phyloP scores from a whole-genome alignment of 2,329 filamentous ascomycete genomes.

The Chaetomium globosum region DNA sequence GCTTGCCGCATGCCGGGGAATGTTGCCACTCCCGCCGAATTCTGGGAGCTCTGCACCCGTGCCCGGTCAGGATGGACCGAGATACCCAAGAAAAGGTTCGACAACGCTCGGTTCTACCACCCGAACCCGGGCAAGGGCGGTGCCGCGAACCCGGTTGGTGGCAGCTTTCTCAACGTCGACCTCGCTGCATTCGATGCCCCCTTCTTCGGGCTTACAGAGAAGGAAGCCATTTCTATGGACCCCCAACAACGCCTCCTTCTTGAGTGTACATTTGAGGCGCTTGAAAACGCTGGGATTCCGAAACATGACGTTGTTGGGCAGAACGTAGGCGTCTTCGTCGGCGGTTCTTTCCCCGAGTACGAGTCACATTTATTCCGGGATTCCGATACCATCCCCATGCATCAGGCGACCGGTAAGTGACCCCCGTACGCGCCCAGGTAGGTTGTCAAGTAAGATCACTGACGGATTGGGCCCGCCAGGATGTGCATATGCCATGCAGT shows the following conservation, averaged over 20 bases:
- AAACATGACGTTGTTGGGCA: conserved; percentile 52
- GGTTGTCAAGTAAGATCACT: neutral
- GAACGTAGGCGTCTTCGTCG: conserved; percentile 55
- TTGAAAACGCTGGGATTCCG: conserved; percentile 56
- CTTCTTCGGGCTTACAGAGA: conserved; percentile 56
- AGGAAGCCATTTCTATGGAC: conserved; percentile 57
- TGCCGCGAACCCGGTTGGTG: conserved; percentile 44
- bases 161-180: conserved; percentile 52
- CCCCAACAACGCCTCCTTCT: conserved; percentile 57
- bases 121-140: conserved; percentile 50
- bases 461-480: conserved; percentile 39
- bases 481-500: conserved; percentile 55
- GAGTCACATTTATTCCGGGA: conserved; percentile 51
- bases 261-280: conserved; percentile 57
- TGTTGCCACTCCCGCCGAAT: conserved; percentile 47
- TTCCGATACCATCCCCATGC: conserved; percentile 53
- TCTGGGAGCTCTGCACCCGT: conserved; percentile 50
- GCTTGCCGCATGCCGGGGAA: conserved; percentile 51
- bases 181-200: conserved; percentile 54
- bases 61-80: conserved; percentile 47
- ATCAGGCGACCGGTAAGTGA: conserved; percentile 52
- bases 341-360: conserved; percentile 53
- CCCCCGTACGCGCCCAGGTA: neutral
- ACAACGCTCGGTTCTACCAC: conserved; percentile 45
- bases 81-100: conserved; percentile 53